Evolutionary conservation across 305 asterid species (phyloP).

Genomic region (Rubia peregrina): DNA sequence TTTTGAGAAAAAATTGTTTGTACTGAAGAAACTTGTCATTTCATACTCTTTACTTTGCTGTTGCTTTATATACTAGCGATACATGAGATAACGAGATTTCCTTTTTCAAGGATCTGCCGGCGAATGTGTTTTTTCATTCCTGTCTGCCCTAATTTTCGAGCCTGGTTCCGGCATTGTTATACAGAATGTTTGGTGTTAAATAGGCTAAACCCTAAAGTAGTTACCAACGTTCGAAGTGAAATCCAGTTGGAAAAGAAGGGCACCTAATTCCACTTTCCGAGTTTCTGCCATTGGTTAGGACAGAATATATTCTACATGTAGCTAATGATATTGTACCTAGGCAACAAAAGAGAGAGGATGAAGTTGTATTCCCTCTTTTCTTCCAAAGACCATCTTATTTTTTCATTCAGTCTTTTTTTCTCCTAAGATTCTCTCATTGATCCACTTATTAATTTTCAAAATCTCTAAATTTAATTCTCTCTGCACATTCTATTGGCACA

Average conservation of each 20-base stretch:
- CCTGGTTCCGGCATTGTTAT: no score
- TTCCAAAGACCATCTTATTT: no score
- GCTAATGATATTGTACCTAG: not conserved
- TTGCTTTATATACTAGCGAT: not conserved
- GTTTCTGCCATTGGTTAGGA: no score
- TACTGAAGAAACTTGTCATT: not conserved
- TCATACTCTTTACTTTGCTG: not conserved
- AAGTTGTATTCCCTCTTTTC: no score
- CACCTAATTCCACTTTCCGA: not conserved
- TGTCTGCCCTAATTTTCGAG: no score
- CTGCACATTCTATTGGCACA: no score
- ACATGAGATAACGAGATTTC: not conserved
- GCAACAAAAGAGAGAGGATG: not conserved
- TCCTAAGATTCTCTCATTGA: no score
- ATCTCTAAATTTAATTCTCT: no score
- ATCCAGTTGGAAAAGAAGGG: not conserved
- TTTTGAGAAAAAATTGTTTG: not conserved
- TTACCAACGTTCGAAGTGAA: not conserved
- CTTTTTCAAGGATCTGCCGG: not conserved
- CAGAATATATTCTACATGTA: not conserved
- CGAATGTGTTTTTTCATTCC: not conserved
- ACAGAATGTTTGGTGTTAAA: no score
- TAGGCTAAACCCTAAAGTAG: not conserved
- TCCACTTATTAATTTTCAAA: no score
- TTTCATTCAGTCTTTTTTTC: no score